Evolutionary conservation across 177 flowering plant genomes (phyloP), one percentile per base, ranked within the genome.

Genomic region (Vitis hybrid): DNA sequence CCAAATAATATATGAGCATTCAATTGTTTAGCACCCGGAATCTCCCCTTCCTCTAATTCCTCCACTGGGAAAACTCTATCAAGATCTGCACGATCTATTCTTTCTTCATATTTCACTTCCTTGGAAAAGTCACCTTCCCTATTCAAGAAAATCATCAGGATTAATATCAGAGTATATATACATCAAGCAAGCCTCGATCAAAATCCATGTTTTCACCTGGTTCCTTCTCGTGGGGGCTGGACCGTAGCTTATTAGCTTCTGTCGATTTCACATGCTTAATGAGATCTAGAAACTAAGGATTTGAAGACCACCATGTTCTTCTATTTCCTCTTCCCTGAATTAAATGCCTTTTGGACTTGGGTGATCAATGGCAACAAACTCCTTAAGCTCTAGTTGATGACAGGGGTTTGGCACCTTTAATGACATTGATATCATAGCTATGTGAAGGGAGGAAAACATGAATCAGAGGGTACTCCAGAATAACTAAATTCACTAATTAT

Each of bases 11-110:
- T 23, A 0, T 23, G 23, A 2, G 2, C 23, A 23, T 23, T 23
- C 23, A 23, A 23, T 23, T 1, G 23, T 23, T 23, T 0, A 23
- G 0, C 23, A 23, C 23, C 23, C 0, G 2, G 77, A 71, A 94
- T 88, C 77, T 92, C 97, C 12, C 95, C 97, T 73, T 91, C 97
- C 77, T 94, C 96, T 55, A 88, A 59, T 50, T 21, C 21, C 1
- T 21, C 21, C 21, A 0, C 1, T 21, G 21, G 21, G 21, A 21
- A 21, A 21, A 21, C 21, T 21, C 21, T 21, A 21, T 0, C 21
- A 21, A 21, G 21, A 21, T 21, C 1, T 21, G 21, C 0, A 21
- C 21, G 1, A 21, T 21, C 21, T 21, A 21, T 21, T 6, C 15
- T 55, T 30, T 26, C 70, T 3, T 54, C 70, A n/a, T 9, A 18